Evolutionary conservation across 1,284 basidiomycete genomes (phyloP).

Genomic region (Ceratobasidium sp.): DNA sequence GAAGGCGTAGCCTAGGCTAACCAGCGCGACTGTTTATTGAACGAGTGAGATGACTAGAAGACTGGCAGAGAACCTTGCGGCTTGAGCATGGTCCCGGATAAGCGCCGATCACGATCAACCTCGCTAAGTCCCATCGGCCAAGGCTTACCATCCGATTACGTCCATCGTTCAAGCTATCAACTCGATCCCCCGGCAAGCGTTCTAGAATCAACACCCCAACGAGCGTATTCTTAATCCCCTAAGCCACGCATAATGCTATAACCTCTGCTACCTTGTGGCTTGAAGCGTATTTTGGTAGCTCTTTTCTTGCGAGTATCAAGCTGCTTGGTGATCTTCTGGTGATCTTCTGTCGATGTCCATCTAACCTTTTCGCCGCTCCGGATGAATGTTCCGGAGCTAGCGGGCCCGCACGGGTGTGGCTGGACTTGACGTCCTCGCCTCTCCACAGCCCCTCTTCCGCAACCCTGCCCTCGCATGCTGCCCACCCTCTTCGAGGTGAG

Average conservation of each 20-base stretch:
- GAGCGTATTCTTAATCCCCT: background rate
- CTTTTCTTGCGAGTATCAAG: background rate
- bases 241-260: background rate
- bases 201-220: background rate
- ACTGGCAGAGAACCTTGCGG: too few relatives aligned
- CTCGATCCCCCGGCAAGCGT: background rate
- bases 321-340: background rate
- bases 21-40: too few relatives aligned
- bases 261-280: background rate
- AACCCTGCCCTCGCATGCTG: constrained; percentile 31
- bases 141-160: too few relatives aligned
- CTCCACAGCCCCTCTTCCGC: background rate
- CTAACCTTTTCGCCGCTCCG: background rate
- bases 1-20: too few relatives aligned
- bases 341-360: background rate
- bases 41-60: too few relatives aligned
- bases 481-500: background rate
- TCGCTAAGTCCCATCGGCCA: too few relatives aligned
- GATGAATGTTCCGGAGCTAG: background rate
- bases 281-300: background rate
- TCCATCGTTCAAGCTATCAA: too few relatives aligned
- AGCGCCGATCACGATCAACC: too few relatives aligned
- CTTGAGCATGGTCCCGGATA: too few relatives aligned
- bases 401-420: constrained; percentile 1
- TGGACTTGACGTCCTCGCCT: background rate